phyloP scores from a whole-genome alignment of 139 green algal species.

The Gonium pectorale region DNA sequence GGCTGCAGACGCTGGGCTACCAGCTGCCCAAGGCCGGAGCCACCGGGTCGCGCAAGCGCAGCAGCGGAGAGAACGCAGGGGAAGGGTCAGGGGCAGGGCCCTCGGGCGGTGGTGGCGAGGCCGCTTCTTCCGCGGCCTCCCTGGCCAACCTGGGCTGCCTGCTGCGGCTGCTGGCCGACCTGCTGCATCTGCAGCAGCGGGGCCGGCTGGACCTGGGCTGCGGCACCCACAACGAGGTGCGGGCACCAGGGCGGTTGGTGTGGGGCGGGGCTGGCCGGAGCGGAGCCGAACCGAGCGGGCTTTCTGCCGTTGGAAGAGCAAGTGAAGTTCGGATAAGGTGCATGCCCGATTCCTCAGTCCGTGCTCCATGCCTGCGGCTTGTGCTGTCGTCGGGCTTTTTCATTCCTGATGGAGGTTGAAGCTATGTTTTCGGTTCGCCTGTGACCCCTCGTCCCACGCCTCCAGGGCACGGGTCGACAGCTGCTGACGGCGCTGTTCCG shows the following conservation, averaged over 20 bases:
- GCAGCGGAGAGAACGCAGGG: neutral
- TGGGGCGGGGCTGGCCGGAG: neutral
- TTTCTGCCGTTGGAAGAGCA: neutral
- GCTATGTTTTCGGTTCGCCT: too few relatives aligned
- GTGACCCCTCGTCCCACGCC: neutral
- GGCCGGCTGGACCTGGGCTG: conserved; percentile 34
- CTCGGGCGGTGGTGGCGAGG: neutral
- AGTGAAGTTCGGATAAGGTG: too few relatives aligned
- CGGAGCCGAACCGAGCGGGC: neutral
- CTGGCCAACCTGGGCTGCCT: conserved; percentile 21
- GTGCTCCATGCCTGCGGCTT: too few relatives aligned
- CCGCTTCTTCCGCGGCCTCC: too few relatives aligned
- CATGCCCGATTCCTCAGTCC: neutral
- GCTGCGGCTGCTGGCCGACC: conserved; percentile 27
- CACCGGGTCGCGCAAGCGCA: neutral
- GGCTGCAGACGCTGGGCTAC: conserved; percentile 7
- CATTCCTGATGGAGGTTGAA: too few relatives aligned
- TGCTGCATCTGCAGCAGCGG: neutral
- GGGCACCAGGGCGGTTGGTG: neutral
- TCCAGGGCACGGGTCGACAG: neutral
- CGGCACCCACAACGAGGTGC: conserved; percentile 1
- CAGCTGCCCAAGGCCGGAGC: neutral
- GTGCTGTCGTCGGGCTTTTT: too few relatives aligned
- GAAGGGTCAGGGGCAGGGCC: neutral
- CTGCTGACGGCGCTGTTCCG: neutral